These are phyloP conservation scores for Apiospora saccharicola DNA, from an alignment of 2,329 filamentous ascomycete genomes.

Conservation along the genomic window DNA sequence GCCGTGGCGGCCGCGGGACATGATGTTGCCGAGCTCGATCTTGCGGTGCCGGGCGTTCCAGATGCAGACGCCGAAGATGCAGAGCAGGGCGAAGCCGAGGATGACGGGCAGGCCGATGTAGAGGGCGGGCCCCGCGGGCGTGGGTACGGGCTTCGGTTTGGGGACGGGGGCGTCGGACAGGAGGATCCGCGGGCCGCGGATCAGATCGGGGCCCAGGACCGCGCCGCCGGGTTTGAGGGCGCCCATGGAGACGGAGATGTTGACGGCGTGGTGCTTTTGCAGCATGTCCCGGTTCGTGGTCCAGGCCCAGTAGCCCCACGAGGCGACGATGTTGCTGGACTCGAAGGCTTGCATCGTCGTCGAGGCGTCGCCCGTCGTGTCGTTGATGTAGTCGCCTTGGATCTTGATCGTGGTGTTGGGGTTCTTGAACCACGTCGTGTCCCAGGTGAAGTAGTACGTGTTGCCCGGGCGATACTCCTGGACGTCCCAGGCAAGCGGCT, in stretches of 20 bases:
- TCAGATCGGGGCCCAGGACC: slow-evolving; percentile 37
- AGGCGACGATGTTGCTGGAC: slow-evolving; percentile 47
- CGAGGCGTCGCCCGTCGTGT: slow-evolving; percentile 40
- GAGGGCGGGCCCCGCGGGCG: slow-evolving; percentile 51
- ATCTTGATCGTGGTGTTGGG: slow-evolving; percentile 48
- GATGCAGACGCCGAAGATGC: slow-evolving; percentile 63
- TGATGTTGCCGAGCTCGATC: slow-evolving; percentile 60
- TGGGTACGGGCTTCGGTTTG: slow-evolving; percentile 41
- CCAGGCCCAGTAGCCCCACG: slow-evolving; percentile 58
- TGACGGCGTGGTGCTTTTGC: slow-evolving; percentile 47
- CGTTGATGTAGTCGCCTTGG: slow-evolving; percentile 40
- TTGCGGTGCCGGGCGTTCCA: slow-evolving; percentile 60
- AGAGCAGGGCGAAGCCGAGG: slow-evolving; percentile 54
- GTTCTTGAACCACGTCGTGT: slow-evolving; percentile 57
- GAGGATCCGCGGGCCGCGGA: slow-evolving; percentile 51
- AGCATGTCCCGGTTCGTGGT: slow-evolving; percentile 49
- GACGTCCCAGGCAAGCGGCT: slow-evolving; percentile 51
- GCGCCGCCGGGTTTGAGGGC: slow-evolving; percentile 42
- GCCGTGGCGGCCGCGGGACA: slow-evolving; percentile 54
- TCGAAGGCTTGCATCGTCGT: slow-evolving; percentile 44
- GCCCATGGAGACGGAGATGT: slow-evolving; percentile 57
- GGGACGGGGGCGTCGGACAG: slow-evolving; percentile 42
- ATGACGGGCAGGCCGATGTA: slow-evolving; percentile 61
- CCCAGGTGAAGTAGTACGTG: slow-evolving; percentile 66
- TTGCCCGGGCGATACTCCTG: slow-evolving; percentile 48